Base-by-base conservation (phyloP, 768 basidiomycete species). In the Sporobolomyces pararoseus region DNA sequence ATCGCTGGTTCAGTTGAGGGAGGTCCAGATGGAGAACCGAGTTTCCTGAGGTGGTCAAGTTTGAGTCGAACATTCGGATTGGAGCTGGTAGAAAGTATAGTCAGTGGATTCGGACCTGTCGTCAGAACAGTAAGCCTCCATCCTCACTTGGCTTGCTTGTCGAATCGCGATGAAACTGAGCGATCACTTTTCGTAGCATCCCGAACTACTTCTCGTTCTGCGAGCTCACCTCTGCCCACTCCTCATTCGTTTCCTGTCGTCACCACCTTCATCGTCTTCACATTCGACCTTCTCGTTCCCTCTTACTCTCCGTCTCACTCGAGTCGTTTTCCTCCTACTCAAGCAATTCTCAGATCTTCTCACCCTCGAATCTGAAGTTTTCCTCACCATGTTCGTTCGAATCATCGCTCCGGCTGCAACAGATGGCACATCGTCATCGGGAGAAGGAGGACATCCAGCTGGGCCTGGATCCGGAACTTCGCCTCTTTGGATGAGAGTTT, bases 81-180 rank as follows among this genome's bases (percentile, higher is more conserved):
- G n/a, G 95, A 99, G 80, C 81, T 98, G 62, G 91, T 98, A 44
- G 95, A 99, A 81, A 97, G 94, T 76, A 90, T 97, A 3, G 81
- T 99, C 59, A 93, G 91, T 10, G 93, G 94, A 77, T 93, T 94
- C 75, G 87, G 91, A 71, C 84, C 83, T n/a, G 82, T 91, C 0
- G 93, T 94, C 78, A 84, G 88, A 60, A 85, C 88, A 82, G 93
- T 89, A 74, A 44, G 81, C 77, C 9, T 2, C 23, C 16, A 21
- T 57, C 25, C 34, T 68, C 46, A 7, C 44, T 23, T 35, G 21
- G 16, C 21, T 50, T 16, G 10, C 55, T 37, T 21, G 23, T 29
- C 21, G 7, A 16, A 10, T n/a, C 35, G n/a, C 25, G 23, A 34
- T 46, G 66, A 51, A 31, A 42, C 7, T 6, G 35, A 7, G 4